A percentile compares a stretch with the other conserved stretches of the same genome.
Evolutionary conservation across 768 basidiomycete genomes (phyloP).

Genomic region (Hericium alpestre): DNA sequence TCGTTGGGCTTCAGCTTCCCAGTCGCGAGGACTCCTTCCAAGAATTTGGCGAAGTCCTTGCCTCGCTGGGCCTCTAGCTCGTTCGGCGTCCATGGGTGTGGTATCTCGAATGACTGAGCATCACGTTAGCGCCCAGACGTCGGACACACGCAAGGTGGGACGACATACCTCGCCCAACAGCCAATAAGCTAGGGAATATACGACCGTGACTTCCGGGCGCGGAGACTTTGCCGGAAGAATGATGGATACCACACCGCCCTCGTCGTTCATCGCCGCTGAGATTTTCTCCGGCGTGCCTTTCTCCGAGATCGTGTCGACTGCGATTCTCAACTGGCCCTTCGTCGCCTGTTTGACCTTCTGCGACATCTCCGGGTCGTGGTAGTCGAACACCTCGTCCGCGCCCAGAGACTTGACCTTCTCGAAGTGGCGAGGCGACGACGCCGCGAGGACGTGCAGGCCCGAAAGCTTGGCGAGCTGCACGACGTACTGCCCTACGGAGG

Average conservation of each 20-base stretch:
- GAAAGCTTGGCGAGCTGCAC: constrained; percentile 22
- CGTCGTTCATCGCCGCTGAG: constrained; percentile 5
- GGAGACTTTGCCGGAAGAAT: neutral
- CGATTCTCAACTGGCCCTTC: constrained; percentile 8
- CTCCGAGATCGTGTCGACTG: constrained; percentile 12
- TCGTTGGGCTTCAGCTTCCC: constrained; percentile 17
- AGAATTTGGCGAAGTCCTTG: constrained; percentile 2
- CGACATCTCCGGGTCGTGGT: constrained; percentile 15
- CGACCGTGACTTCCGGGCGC: neutral
- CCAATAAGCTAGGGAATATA: neutral
- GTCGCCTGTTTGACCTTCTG: constrained; percentile 16
- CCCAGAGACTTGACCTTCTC: constrained; percentile 23
- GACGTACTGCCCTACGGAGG: constrained; percentile 25
- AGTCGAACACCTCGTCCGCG: constrained; percentile 23
- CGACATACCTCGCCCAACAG: neutral
- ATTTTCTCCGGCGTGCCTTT: neutral
- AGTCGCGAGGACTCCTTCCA: constrained; percentile 9
- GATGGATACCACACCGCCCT: constrained; percentile 1
- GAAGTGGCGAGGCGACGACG: constrained; percentile 23
- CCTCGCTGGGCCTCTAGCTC: neutral
- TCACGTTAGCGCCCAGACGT: neutral
- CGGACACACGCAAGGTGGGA: neutral
- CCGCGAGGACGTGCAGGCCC: constrained; percentile 22
- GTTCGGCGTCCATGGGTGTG: constrained; percentile 5
- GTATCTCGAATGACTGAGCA: constrained; percentile 9